phyloP scores from a whole-genome alignment of 1,284 basidiomycete genomes.

The Pseudozyma tsukubaensis region DNA sequence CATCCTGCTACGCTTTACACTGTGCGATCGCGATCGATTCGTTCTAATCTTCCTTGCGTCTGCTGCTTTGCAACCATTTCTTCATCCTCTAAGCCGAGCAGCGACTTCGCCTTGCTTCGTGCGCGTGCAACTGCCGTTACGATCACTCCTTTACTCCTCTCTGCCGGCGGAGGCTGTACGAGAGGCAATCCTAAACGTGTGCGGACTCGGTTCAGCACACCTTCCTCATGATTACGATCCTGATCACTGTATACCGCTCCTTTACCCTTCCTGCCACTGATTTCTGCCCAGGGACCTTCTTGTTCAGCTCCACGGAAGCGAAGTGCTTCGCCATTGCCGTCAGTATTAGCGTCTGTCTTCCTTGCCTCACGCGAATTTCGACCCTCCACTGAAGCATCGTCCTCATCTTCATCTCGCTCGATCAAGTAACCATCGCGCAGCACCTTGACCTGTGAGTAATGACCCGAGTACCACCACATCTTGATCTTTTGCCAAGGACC shows the following conservation, averaged over 20 bases:
- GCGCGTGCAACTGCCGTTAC: slow-evolving; percentile 10
- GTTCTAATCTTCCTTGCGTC: slow-evolving; percentile 35
- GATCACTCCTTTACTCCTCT: slow-evolving; percentile 13
- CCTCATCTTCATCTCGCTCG: slow-evolving; percentile 44
- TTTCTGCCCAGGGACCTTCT: slow-evolving; percentile 45
- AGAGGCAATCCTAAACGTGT: slow-evolving; percentile 26
- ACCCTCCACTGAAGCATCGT: slow-evolving; percentile 9
- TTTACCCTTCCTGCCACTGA: slow-evolving; percentile 35
- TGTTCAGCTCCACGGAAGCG: slow-evolving; percentile 44
- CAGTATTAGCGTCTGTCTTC: neutral
- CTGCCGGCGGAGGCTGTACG: slow-evolving; percentile 15
- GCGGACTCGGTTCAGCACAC: slow-evolving; percentile 38
- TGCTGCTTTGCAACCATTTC: slow-evolving; percentile 36
- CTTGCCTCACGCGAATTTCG: no score
- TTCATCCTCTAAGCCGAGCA: slow-evolving; percentile 41
- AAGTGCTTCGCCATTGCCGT: neutral
- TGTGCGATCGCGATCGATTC: slow-evolving; percentile 37
- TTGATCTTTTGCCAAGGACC: slow-evolving; percentile 58
- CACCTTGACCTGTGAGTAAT: slow-evolving; percentile 48
- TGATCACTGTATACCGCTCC: slow-evolving; percentile 46
- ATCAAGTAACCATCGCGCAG: slow-evolving; percentile 48
- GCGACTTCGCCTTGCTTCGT: slow-evolving; percentile 19
- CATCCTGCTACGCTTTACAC: slow-evolving; percentile 12
- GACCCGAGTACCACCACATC: slow-evolving; percentile 55
- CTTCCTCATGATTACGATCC: slow-evolving; percentile 42